These are phyloP conservation scores for Tetratostichococcus sp. DNA, from an alignment of 139 green algal species.

Conservation along the genomic window DNA sequence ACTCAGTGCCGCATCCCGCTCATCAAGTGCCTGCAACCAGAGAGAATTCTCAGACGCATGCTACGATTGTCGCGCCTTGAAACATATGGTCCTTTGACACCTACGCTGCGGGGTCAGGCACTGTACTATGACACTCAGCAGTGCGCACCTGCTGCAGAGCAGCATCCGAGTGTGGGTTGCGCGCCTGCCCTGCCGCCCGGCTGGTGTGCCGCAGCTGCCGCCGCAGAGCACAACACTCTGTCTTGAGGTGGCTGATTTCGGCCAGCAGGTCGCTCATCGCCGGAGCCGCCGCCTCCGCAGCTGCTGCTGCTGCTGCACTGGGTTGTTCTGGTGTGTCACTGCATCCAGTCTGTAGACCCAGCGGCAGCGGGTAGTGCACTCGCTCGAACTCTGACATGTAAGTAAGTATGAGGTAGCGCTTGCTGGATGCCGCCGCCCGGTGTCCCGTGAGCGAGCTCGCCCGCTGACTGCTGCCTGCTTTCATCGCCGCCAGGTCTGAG, in stretches of 20 bases:
- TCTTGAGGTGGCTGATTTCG: slow-evolving; percentile 49
- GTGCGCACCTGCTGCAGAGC: slow-evolving; percentile 30
- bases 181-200: not conserved
- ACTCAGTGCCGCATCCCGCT: not conserved
- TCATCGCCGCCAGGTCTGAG: slow-evolving; percentile 76
- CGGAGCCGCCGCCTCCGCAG: slow-evolving; percentile 12
- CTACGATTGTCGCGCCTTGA: no score
- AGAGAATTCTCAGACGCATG: not conserved
- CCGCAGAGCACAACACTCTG: slow-evolving; percentile 56
- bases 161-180: not conserved
- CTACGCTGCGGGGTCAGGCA: no score
- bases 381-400: slow-evolving; percentile 88
- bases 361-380: slow-evolving; percentile 86
- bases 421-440: slow-evolving; percentile 51
- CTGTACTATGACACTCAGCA: no score
- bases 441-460: not conserved
- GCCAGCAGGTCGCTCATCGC: slow-evolving; percentile 3
- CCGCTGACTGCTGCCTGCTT: slow-evolving; percentile 30
- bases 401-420: slow-evolving; percentile 90
- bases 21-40: not conserved
- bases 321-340: slow-evolving; percentile 47
- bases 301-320: slow-evolving; percentile 49
- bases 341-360: slow-evolving; percentile 70
- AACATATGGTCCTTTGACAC: no score
- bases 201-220: slow-evolving; percentile 19